Evolutionary conservation across 208 protist species (phyloP).

Genomic region (Crithidia fasciculata): DNA sequence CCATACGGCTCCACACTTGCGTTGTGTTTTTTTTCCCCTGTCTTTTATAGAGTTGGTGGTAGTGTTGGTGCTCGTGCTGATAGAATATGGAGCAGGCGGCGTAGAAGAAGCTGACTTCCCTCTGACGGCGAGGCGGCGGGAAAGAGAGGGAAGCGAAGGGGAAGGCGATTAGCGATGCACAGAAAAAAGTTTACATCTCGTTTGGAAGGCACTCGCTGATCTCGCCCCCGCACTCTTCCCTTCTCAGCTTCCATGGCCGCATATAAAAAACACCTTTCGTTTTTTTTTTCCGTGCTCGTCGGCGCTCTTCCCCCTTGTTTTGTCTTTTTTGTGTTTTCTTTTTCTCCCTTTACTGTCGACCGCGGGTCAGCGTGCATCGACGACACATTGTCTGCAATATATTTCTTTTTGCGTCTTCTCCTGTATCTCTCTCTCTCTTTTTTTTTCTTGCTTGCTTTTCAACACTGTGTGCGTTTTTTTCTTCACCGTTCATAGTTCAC

Average conservation of each 20-base stretch:
- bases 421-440: neutral
- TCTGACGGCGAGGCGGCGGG: too few relatives aligned
- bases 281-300: neutral
- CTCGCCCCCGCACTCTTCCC: neutral
- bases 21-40: too few relatives aligned
- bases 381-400: neutral
- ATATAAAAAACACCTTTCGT: neutral
- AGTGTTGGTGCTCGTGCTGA: too few relatives aligned
- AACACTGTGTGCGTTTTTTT: neutral
- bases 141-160: too few relatives aligned
- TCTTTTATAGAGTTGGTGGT: too few relatives aligned
- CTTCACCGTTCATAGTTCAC: neutral
- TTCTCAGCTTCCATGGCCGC: neutral
- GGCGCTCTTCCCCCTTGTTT: neutral
- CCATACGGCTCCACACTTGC: too few relatives aligned
- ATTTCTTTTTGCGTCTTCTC: slow-evolving; percentile 1
- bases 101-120: too few relatives aligned
- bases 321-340: neutral
- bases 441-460: neutral
- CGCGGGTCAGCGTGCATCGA: neutral
- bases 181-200: too few relatives aligned
- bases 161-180: too few relatives aligned
- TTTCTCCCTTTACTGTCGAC: neutral
- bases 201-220: too few relatives aligned
- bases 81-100: too few relatives aligned